Evolutionary conservation across 2,329 filamentous ascomycete species (phyloP).

Genomic region (Parafenestella ontariensis): DNA sequence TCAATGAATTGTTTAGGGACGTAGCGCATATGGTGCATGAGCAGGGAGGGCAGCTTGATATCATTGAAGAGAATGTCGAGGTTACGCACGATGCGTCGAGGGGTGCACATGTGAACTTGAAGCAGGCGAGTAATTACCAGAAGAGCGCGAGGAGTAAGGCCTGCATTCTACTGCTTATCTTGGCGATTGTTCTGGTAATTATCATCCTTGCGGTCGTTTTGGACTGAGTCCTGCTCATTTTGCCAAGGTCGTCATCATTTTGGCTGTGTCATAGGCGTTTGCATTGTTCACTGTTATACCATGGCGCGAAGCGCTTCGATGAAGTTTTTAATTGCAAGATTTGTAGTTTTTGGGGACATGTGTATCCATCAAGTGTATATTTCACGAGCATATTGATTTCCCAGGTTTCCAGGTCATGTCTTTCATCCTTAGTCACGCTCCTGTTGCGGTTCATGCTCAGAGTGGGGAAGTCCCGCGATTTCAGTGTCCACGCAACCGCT

Average conservation of each 20-base stretch:
- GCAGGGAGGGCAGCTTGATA: slow-evolving; percentile 87
- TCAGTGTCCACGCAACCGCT: too few relatives aligned
- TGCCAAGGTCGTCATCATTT: not conserved
- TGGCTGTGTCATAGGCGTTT: slow-evolving; percentile 5
- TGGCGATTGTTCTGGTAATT: slow-evolving; percentile 88
- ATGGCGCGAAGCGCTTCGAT: slow-evolving; percentile 4
- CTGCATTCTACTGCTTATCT: slow-evolving; percentile 87
- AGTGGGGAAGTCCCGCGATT: too few relatives aligned
- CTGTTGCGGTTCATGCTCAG: too few relatives aligned
- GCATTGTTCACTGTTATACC: slow-evolving; percentile 19
- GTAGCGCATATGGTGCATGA: slow-evolving; percentile 97
- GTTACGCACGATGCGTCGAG: slow-evolving; percentile 80
- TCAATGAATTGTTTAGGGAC: slow-evolving; percentile 96
- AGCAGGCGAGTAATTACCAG: slow-evolving; percentile 88
- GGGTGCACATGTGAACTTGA: slow-evolving; percentile 84
- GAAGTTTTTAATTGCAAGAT: not conserved
- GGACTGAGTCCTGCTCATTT: slow-evolving; percentile 58
- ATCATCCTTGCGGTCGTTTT: slow-evolving; percentile 86
- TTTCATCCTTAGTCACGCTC: too few relatives aligned
- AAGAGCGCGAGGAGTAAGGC: slow-evolving; percentile 94
- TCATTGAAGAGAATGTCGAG: slow-evolving; percentile 88
- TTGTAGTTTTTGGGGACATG: not conserved
- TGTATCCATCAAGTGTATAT: not conserved
- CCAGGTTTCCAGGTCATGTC: too few relatives aligned
- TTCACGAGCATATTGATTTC: not conserved